A percentile compares a stretch with the other conserved stretches of the same genome.
Evolutionary conservation across 2,329 filamentous ascomycete genomes (phyloP).

Genomic region (Xylaria hypoxylon): DNA sequence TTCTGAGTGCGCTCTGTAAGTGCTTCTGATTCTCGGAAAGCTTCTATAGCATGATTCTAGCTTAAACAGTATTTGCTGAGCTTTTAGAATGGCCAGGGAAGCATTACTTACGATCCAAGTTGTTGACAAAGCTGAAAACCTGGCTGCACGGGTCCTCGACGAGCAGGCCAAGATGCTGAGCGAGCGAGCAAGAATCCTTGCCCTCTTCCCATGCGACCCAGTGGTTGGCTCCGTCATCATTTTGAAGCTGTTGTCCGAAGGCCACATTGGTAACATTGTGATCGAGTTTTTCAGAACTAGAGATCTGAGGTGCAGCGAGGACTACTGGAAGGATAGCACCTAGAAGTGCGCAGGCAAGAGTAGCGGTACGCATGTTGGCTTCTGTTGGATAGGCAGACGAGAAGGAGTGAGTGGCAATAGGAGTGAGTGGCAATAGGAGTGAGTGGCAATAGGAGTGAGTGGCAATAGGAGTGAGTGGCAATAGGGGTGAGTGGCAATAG

Average conservation of each 20-base stretch:
- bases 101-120: neutral
- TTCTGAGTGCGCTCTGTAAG: neutral
- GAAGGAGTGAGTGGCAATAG: neutral
- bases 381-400: neutral
- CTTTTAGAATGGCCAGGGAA: neutral
- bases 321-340: neutral
- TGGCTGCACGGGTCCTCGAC: neutral
- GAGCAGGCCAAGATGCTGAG: neutral
- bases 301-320: neutral
- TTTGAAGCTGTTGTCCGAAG: constrained; percentile 21
- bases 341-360: neutral
- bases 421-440: neutral
- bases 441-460: neutral
- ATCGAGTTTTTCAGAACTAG: too few species aligned
- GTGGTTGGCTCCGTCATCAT: constrained; percentile 10
- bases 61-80: neutral
- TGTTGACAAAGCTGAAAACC: neutral
- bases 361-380: neutral
- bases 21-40: neutral
- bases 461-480: neutral
- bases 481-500: neutral
- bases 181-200: constrained; percentile 2
- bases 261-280: constrained; percentile 1
- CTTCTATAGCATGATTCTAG: neutral
- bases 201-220: constrained; percentile 26